Evolutionary conservation across 1,139 yeast genomes (phyloP), one percentile per base, ranked within the genome.

Genomic region (Hyphopichia khmerensis): DNA sequence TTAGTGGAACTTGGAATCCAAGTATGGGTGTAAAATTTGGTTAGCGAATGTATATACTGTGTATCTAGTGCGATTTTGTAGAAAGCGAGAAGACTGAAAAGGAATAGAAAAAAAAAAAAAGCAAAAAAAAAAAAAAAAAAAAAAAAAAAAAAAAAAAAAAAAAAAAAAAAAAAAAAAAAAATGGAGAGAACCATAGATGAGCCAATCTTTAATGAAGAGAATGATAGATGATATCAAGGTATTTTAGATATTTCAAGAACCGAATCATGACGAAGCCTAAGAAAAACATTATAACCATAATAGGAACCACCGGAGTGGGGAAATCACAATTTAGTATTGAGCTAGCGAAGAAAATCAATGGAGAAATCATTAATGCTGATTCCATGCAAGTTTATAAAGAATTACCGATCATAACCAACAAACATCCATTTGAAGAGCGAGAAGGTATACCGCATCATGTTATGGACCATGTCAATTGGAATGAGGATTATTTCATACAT

Each of bases 241-340:
- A 55, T 43, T 40, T 64, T 1, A 47, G 55, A 33, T 63, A 61
- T 48, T 27, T 55, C 24, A 59, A 53, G 42, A 64, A 60, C 42
- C 40, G 51, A 27, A 42, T 57, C 16, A 62, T 58, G 59, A 57
- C 67, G 8, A 46, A 49, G 39, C 64, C 67, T 8, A 64, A 64
- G 50, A 65, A 64, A 50, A 65, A 62, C 44, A 59, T 88, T 10
- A 75, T 87, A 26, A 81, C 88, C 24, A 80, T 88, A n/a, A 87
- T 88, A 7, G 99, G 99, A 0, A 91, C 97, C 32, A 93, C 99
- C 0, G 99, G 99, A 1, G 98, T 90, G n/a, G 99, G 99, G 0
- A 93, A 93, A 59, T 91, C 97, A 3, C 41, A 79, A 77, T 77
- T 85, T 48, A 78, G 87, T 43, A 83, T 90, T 6, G 95, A 90